Conservation (phyloP, 2,329 filamentous ascomycete species). For the Pseudogymnoascus sp. region DNA sequence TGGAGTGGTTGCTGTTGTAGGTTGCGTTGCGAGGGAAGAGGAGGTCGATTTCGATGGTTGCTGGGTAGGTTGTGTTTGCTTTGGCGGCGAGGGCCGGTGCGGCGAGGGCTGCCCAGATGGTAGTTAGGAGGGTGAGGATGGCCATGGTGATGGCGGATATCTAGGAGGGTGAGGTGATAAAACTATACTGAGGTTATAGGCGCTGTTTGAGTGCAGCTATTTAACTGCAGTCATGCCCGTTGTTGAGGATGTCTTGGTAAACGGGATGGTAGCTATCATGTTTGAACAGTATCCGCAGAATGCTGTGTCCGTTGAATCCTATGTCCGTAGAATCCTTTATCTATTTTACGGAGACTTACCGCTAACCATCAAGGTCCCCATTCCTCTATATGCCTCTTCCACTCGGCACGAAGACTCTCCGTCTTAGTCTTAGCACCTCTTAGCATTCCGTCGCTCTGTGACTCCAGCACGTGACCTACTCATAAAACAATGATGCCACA, state of each 20-base stretch:
- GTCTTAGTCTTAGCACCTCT: neutral
- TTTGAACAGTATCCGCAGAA: neutral
- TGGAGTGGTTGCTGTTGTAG: neutral
- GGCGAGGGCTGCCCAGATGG: neutral
- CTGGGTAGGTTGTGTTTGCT: neutral
- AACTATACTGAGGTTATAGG: neutral
- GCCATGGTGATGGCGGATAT: neutral
- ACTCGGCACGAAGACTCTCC: neutral
- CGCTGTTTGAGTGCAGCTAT: neutral
- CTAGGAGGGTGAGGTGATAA: neutral
- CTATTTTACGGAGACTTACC: neutral
- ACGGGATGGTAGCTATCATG: neutral
- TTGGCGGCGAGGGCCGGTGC: neutral
- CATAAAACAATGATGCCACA: neutral
- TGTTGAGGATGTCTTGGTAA: neutral
- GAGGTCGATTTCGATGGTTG: neutral
- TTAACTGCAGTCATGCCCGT: neutral
- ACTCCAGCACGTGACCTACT: neutral
- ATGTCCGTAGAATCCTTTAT: no score
- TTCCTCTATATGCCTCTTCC: neutral
- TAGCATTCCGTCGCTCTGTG: neutral
- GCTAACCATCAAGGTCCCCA: neutral
- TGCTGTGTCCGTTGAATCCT: neutral
- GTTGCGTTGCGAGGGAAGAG: neutral
- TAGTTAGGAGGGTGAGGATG: neutral